A percentile compares a stretch with the other conserved stretches of the same genome.
Conservation (phyloP, 768 basidiomycete genomes). For the Termitomyces sp. region DNA sequence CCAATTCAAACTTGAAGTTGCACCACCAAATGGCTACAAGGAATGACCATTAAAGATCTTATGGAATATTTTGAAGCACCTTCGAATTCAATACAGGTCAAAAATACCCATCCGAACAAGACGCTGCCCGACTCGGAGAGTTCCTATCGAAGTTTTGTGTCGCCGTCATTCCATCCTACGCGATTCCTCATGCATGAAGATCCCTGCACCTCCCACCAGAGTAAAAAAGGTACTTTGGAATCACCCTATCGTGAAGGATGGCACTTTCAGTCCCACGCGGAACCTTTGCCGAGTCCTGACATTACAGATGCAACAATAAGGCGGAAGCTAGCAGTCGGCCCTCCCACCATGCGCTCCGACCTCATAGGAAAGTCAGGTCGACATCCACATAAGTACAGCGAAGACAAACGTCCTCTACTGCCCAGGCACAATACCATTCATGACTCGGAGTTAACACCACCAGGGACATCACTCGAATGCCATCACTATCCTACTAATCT, state of each 20-base stretch:
- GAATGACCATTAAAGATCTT: conserved; percentile 33
- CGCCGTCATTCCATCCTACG: conserved; percentile 16
- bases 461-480: background rate
- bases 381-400: background rate
- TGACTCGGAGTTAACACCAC: too few species aligned
- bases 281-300: background rate
- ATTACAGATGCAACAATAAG: background rate
- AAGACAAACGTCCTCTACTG: conserved; percentile 12
- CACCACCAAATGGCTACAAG: too few species aligned
- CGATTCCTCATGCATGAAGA: conserved; percentile 19
- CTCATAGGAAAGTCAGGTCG: background rate
- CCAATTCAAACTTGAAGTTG: too few species aligned
- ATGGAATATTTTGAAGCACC: conserved; percentile 28
- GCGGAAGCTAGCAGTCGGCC: background rate
- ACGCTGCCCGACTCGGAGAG: too few species aligned
- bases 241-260: background rate
- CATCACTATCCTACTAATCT: background rate
- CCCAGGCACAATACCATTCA: conserved; percentile 2
- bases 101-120: background rate
- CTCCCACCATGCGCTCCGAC: conserved; percentile 2
- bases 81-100: background rate
- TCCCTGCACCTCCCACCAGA: background rate
- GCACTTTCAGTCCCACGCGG: background rate
- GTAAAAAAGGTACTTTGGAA: background rate
- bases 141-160: too few species aligned